These are phyloP conservation scores for Amphicarpaea edgeworthii DNA, from an alignment of 306 rosid genomes.

Conservation along the genomic window DNA sequence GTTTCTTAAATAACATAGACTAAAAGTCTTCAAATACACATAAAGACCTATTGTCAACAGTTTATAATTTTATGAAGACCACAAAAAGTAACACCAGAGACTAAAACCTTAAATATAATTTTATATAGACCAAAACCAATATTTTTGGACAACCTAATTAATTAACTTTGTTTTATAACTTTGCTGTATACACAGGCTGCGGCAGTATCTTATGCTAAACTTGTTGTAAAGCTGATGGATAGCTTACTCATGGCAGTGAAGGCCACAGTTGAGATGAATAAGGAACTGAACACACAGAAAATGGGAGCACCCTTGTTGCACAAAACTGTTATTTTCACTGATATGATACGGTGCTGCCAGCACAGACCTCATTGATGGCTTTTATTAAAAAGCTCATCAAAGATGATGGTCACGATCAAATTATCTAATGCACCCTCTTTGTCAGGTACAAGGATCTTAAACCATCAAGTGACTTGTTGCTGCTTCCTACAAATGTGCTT, in stretches of 20 bases:
- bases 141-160: neutral
- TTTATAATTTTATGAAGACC: too few relatives aligned
- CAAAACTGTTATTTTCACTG: constrained; percentile 9
- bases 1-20: too few relatives aligned
- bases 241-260: constrained; percentile 3
- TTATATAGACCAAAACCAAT: neutral
- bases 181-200: constrained; percentile 33
- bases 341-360: constrained; percentile 1
- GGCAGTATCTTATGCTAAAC: constrained; percentile 27
- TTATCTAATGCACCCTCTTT: constrained; percentile 42
- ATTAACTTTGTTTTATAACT: neutral
- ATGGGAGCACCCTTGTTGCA: constrained; percentile 22
- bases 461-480: constrained; percentile 23
- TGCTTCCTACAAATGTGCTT: constrained; percentile 31
- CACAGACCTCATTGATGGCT: constrained; percentile 30
- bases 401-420: constrained; percentile 28
- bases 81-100: too few relatives aligned
- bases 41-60: too few relatives aligned
- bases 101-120: too few relatives aligned
- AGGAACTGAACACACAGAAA: neutral
- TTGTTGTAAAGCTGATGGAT: constrained; percentile 15
- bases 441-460: constrained; percentile 43
- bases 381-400: constrained; percentile 24
- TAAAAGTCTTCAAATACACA: too few relatives aligned
- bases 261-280: constrained; percentile 23